Base-by-base conservation (phyloP, 495 filamentous ascomycete genomes). In the Neurospora tetraspora region DNA sequence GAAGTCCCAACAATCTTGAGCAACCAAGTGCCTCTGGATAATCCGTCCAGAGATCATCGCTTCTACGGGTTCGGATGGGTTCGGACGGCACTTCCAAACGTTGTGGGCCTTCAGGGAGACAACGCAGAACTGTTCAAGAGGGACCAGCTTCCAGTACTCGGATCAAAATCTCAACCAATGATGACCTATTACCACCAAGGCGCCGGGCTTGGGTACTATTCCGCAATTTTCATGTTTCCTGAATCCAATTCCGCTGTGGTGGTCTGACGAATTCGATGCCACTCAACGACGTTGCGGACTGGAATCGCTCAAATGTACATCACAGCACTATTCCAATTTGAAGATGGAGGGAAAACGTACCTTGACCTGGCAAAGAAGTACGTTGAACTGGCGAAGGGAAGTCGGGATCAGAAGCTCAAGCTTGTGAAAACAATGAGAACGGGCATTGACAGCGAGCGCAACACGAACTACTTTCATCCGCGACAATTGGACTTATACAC, bases 121-220 rank as follows among this genome's bases (percentile, higher is more conserved):
- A 79, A 77, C 34, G 39, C 69, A 7, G n/a, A 12, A 8, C 40
- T 77, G 27, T 45, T 45, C 36, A 75, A 65, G 9, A 38, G 45
- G 39, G 73, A 42, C 20, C 69, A 74, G 31, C 72, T 71, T 31
- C 69, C 69, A 5, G 23, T 78, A 20, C 65, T 80, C 10, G 78
- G 74, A 2, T 53, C 69, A 10, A 69, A 68, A 11, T 69, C 39
- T 2, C 65, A 53, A 0, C 73, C 79, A 2, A 71, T 72, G 69
- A 20, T 80, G 7, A 72, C 71, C 1, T n/a, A n/a, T n/a, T n/a
- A 80, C 31, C 77, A 81, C 40, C 75, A 81, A 20, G 78, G 80
- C 12, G 69, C 61, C 69, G 40, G 72, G 6, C 36, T 73, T 7
- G 79, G 80, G 1, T 74, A 71, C 68, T 71, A 73, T 27, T 69